Percentiles rank a stretch among this genome's conserved stretches.
phyloP scores from a whole-genome alignment of 768 basidiomycete species.

The Agaricus bisporus region DNA sequence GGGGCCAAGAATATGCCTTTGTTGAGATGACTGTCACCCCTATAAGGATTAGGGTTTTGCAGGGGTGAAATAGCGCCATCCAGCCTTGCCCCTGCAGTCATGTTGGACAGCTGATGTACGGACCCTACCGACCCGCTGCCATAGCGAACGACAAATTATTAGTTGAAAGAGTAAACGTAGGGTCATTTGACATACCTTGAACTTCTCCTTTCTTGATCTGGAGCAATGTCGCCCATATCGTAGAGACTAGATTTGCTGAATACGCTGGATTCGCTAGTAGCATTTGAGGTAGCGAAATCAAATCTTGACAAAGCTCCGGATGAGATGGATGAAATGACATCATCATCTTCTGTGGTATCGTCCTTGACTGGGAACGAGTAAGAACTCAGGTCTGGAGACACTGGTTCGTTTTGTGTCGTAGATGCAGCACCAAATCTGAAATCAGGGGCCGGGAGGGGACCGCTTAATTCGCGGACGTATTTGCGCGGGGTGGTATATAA shows the following conservation, averaged over 20 bases:
- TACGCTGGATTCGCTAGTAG: slow-evolving; percentile 54
- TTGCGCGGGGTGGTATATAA: slow-evolving; percentile 45
- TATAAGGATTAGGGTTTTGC: slow-evolving; percentile 2
- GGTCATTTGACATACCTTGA: slow-evolving; percentile 1
- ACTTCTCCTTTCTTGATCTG: slow-evolving; percentile 4
- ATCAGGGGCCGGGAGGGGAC: slow-evolving; percentile 54
- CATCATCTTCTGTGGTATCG: slow-evolving; percentile 48
- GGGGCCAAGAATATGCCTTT: neutral
- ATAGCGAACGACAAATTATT: neutral
- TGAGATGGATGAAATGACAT: slow-evolving; percentile 43
- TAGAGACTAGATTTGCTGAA: slow-evolving; percentile 25
- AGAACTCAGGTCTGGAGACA: slow-evolving; percentile 46
- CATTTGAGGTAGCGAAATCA: slow-evolving; percentile 54
- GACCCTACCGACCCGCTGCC: slow-evolving; percentile 8
- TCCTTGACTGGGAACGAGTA: slow-evolving; percentile 45
- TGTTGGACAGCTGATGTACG: neutral
- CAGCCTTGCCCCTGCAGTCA: neutral
- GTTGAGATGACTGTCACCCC: slow-evolving; percentile 5
- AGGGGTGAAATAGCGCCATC: slow-evolving; percentile 1
- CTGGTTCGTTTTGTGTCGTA: slow-evolving; percentile 44
- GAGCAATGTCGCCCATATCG: slow-evolving; percentile 22
- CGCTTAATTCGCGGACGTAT: slow-evolving; percentile 39
- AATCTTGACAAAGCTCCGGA: slow-evolving; percentile 51
- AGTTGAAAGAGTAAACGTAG: neutral
- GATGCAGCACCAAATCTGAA: slow-evolving; percentile 61